Evolutionary conservation across 768 basidiomycete genomes (phyloP), one percentile per base, ranked within the genome.

Genomic region (Strobilomyces dryophilus): DNA sequence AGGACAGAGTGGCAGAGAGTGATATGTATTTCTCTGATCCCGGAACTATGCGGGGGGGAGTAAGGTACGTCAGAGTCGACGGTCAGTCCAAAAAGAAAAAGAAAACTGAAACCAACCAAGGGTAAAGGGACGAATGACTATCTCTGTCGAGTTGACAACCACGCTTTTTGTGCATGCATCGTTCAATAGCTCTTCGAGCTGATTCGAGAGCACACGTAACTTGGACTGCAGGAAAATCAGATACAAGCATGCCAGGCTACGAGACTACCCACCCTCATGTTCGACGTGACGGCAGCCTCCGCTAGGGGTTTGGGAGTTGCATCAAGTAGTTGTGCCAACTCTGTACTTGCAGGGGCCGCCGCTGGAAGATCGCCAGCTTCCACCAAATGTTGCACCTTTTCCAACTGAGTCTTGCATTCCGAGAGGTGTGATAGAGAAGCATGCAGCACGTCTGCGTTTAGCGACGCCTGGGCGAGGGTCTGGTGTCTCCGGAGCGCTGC

Each of bases 131-230:
- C 71, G 73, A 47, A 90, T 74, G 27, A 70, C 66, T 27, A 89
- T 59, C 54, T 77, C 75, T 15, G 73, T 74, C 4, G 79, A 69
- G 24, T 77, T 75, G 27, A 87, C 65, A 3, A 74, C 61, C 24
- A 91, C 66, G 61, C 84, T 77, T 60, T 82, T 77, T 20, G 79
- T 67, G 61, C 82, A 90, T 3, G 84, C 85, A 44, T 88, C 82
- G 57, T 76, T 79, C 21, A 92, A 74, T 60, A 89, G 83, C 55
- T 91, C 90, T 62, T 89, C 83, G 8, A 81, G 68, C 35, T 79
- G 79, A 51, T 85, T 81, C 61, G 76, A 75, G 24, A 77, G 66
- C 9, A 80, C 76, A 54, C 76, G 77, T 53, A 82, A 76, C 58
- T 73, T 80, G 46, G 72, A 75, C 89, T 92, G 57, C 7, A 17